phyloP scores from a whole-genome alignment of 257 asterid genomes.

The Nicotiana undulata region DNA sequence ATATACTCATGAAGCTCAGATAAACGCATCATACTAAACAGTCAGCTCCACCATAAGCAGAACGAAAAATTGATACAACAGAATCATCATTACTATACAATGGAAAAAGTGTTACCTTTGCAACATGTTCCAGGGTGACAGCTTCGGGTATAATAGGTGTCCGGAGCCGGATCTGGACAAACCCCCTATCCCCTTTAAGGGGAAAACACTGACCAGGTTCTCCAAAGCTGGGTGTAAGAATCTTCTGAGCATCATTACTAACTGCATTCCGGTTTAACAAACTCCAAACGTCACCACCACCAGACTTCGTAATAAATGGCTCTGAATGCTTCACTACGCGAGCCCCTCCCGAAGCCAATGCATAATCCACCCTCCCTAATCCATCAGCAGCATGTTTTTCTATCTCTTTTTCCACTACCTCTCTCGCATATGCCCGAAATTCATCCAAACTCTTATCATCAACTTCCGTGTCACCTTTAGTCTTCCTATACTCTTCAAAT shows the following conservation, averaged over 20 bases:
- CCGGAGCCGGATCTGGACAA: slow-evolving; percentile 65
- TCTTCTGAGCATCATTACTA: slow-evolving; percentile 44
- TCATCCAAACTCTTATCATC: slow-evolving; percentile 56
- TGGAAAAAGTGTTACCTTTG: slow-evolving; percentile 40
- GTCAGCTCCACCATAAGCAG: not conserved
- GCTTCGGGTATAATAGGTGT: slow-evolving; percentile 66
- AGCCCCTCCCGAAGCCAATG: slow-evolving; percentile 70
- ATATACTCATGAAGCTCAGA: not conserved
- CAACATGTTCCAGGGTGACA: slow-evolving; percentile 77
- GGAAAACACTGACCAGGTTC: slow-evolving; percentile 96
- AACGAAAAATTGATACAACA: not conserved
- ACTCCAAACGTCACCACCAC: slow-evolving; percentile 17
- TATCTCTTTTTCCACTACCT: slow-evolving; percentile 59
- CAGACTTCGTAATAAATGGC: slow-evolving; percentile 26
- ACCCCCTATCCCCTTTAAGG: slow-evolving; percentile 59
- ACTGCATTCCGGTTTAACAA: slow-evolving; percentile 12
- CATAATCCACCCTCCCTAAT: slow-evolving; percentile 79
- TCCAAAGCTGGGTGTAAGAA: slow-evolving; percentile 88
- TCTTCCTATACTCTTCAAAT: slow-evolving; percentile 52
- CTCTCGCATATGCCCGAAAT: slow-evolving; percentile 54
- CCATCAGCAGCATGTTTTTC: slow-evolving; percentile 89
- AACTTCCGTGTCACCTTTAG: slow-evolving; percentile 15
- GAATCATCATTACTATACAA: not conserved
- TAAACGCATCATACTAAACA: not conserved
- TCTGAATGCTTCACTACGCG: slow-evolving; percentile 69